phyloP scores from a whole-genome alignment of 257 asterid species.

The Capsicum chinense region DNA sequence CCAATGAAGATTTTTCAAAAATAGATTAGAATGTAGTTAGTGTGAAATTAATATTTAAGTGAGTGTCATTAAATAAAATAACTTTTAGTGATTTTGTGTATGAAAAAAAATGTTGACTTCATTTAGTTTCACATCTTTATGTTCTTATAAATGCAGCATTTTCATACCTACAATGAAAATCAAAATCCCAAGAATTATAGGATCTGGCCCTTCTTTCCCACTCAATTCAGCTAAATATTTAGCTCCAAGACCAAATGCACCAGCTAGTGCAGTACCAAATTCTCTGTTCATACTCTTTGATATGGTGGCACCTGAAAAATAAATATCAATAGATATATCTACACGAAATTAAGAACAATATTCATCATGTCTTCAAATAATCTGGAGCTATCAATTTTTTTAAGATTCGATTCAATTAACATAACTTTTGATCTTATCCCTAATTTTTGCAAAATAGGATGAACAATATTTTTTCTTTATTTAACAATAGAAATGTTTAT shows the following conservation, averaged over 20 bases:
- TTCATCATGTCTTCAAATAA: no score
- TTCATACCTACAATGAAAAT: conserved; percentile 64
- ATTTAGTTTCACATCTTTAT: neutral
- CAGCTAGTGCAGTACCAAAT: conserved; percentile 67
- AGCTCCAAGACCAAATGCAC: conserved; percentile 74
- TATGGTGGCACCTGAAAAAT: conserved; percentile 65
- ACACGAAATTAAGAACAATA: no score
- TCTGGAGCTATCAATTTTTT: no score
- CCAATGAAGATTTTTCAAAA: neutral
- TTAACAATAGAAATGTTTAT: neutral
- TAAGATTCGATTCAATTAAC: no score
- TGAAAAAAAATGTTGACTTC: no score
- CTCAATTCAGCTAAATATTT: conserved; percentile 59
- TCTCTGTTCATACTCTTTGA: conserved; percentile 71
- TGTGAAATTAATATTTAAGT: neutral
- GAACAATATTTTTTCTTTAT: no score
- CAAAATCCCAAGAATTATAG: conserved; percentile 60
- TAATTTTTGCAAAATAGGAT: no score
- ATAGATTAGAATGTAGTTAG: neutral
- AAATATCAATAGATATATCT: no score
- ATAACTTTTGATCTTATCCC: no score
- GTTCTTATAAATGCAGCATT: neutral
- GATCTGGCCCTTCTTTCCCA: conserved; percentile 63
- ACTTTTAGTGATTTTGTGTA: neutral
- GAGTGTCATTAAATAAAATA: neutral